Evolutionary conservation across 176 grass and related monocot species (phyloP).

Genomic region (Oryza rufipogon): DNA sequence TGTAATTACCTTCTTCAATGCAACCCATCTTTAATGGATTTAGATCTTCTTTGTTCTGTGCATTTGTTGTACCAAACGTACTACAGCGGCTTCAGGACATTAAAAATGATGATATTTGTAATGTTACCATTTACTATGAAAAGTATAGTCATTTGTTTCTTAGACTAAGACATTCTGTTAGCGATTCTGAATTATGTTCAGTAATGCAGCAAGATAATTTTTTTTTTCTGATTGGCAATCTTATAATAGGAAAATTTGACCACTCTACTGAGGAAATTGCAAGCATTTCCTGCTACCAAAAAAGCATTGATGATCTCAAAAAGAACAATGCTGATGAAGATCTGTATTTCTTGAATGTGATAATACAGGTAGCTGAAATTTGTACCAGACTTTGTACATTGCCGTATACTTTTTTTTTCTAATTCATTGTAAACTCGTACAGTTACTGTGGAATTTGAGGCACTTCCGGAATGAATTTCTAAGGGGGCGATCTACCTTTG

Average conservation of each 20-base stretch:
- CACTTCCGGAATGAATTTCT: neutral
- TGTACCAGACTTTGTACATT: neutral
- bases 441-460: neutral
- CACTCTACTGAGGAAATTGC: neutral
- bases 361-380: neutral
- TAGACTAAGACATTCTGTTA: neutral
- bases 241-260: neutral
- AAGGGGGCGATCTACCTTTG: neutral
- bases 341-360: neutral
- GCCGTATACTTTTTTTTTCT: neutral
- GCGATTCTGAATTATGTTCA: neutral
- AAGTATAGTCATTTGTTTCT: neutral
- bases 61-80: neutral
- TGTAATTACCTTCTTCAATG: neutral
- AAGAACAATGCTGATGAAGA: neutral
- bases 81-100: neutral
- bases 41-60: neutral
- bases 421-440: neutral
- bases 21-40: neutral
- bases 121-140: neutral
- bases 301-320: neutral
- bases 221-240: neutral
- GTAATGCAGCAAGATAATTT: neutral
- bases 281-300: neutral
- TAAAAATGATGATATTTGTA: neutral